phyloP scores from a whole-genome alignment of 345 rosid genomes.

The Heritiera littoralis region DNA sequence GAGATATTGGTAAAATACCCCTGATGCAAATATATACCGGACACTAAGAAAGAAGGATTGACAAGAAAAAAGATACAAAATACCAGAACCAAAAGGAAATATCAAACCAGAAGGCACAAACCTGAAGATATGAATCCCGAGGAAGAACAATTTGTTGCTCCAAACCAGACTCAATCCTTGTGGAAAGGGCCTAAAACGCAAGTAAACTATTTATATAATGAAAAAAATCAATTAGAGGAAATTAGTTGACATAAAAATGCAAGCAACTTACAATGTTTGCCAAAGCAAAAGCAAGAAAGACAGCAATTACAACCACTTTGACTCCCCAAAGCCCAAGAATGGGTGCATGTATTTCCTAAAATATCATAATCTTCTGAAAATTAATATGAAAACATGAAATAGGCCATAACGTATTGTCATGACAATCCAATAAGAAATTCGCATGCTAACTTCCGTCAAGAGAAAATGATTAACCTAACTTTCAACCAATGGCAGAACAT shows the following conservation, averaged over 20 bases:
- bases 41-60: background rate
- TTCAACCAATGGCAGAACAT: background rate
- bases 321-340: conserved; percentile 78
- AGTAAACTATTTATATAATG: conserved; percentile 16
- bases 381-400: conserved; percentile 18
- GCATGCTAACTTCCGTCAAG: background rate
- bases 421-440: background rate
- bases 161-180: conserved; percentile 91
- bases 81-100: background rate
- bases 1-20: conserved; percentile 84
- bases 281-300: conserved; percentile 74
- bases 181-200: conserved; percentile 65
- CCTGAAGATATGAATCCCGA: conserved; percentile 96
- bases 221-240: conserved; percentile 4
- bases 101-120: conserved; percentile 28
- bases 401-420: no score
- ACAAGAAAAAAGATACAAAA: conserved; percentile 15
- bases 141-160: conserved; percentile 98
- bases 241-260: background rate
- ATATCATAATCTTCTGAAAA: background rate
- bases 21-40: conserved; percentile 35
- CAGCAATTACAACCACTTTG: conserved; percentile 66
- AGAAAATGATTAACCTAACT: background rate
- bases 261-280: conserved; percentile 78
- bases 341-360: conserved; percentile 86